phyloP scores from a whole-genome alignment of 2,329 filamentous ascomycete genomes.

The Venturiaceae sp. region DNA sequence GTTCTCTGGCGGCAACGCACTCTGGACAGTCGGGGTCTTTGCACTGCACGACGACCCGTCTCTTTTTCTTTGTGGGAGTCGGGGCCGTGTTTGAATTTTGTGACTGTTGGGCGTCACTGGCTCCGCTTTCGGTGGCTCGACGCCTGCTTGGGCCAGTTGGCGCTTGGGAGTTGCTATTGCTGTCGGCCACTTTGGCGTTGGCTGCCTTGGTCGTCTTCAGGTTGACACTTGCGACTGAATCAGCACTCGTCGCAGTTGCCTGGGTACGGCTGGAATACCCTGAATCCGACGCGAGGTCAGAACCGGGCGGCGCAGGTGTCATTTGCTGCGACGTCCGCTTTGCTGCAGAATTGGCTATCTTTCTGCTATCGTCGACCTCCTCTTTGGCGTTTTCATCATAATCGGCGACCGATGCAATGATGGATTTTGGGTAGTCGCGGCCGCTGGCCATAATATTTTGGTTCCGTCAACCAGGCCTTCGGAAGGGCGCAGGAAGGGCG shows the following conservation, averaged over 20 bases:
- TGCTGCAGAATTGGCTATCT: background rate
- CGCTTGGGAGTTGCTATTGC: background rate
- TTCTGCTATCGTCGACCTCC: slow-evolving; percentile 1
- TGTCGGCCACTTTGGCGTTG: background rate
- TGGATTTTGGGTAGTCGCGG: background rate
- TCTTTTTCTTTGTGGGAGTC: background rate
- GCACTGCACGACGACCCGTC: background rate
- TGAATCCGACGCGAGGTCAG: slow-evolving; percentile 45
- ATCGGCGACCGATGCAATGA: slow-evolving; percentile 5
- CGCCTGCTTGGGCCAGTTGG: background rate
- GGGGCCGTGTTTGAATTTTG: background rate
- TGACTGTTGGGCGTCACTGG: background rate
- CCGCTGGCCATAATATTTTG: slow-evolving; percentile 1
- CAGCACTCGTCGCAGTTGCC: slow-evolving; percentile 41
- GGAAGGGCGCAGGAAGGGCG: background rate
- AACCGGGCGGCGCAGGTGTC: background rate
- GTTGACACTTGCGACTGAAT: slow-evolving; percentile 33
- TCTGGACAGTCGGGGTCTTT: slow-evolving; percentile 1
- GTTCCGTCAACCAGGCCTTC: background rate
- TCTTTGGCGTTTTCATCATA: slow-evolving; percentile 4
- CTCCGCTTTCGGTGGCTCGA: background rate
- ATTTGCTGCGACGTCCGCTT: background rate
- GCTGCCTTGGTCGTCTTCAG: background rate
- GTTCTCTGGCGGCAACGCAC: slow-evolving; percentile 3
- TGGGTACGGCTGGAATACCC: slow-evolving; percentile 52